phyloP scores from a whole-genome alignment of 805 yeast genomes.

The Middelhovenomyces tepae region DNA sequence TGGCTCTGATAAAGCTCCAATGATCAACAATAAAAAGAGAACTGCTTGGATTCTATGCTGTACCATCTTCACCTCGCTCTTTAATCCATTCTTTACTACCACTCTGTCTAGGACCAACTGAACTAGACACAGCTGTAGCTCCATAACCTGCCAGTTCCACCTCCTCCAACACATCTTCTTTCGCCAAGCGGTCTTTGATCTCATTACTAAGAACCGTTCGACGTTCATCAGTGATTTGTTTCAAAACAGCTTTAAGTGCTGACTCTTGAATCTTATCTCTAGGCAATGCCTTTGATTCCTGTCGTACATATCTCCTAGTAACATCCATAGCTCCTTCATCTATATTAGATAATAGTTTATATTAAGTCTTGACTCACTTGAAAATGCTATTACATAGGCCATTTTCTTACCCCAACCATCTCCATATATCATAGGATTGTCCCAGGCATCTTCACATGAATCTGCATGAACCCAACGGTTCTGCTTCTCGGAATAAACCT shows the following conservation, averaged over 20 bases:
- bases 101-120: slow-evolving; percentile 52
- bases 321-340: slow-evolving; percentile 57
- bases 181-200: slow-evolving; percentile 31
- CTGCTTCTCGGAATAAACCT: slow-evolving; percentile 55
- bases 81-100: slow-evolving; percentile 72
- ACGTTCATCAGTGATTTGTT: slow-evolving; percentile 30
- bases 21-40: no score
- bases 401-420: slow-evolving; percentile 89
- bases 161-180: slow-evolving; percentile 28
- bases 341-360: no score
- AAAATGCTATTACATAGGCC: slow-evolving; percentile 76
- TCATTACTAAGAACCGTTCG: slow-evolving; percentile 26
- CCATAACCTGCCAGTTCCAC: slow-evolving; percentile 20
- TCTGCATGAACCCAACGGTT: slow-evolving; percentile 83
- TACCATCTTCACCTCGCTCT: slow-evolving; percentile 72
- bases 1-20: no score
- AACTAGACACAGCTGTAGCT: slow-evolving; percentile 5
- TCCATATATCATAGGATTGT: slow-evolving; percentile 68
- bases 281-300: slow-evolving; percentile 35
- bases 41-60: no score
- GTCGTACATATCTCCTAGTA: slow-evolving; percentile 53
- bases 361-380: no score
- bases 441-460: slow-evolving; percentile 78
- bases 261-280: slow-evolving; percentile 38
- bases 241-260: slow-evolving; percentile 30